Base-by-base conservation (phyloP, 768 basidiomycete genomes). In the Dacryopinax primogenitus region DNA sequence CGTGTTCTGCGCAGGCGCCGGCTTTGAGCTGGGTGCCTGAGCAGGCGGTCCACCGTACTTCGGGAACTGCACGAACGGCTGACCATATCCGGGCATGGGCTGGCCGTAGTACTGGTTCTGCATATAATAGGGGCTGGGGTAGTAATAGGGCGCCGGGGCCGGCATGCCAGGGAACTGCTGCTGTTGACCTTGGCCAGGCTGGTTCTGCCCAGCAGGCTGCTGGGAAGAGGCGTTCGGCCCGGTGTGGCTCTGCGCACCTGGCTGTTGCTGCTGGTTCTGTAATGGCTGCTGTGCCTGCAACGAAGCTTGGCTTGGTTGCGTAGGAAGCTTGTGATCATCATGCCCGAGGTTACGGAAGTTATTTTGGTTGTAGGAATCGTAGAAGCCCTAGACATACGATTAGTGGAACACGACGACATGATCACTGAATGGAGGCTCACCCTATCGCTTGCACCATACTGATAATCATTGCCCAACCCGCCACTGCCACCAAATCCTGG, bases 41-140 rank as follows among this genome's bases (percentile, higher is more conserved):
- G 51, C 30, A 32, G 51, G 51, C 23, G 51, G 51, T 4, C 26
- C 51, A 18, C 51, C 51, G 26, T 58, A 58, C 26, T 58, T 58
- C 4, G 51, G 51, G 26, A 28, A 58, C 51, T 58, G 51, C 51
- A 58, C 51, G 51, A 28, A 58, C 51, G 51, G 51, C 51, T 58
- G 51, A 3, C 51, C 51, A 58, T 58, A 58, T 11, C 51, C 51
- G 32, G 51, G 51, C 51, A 58, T 58, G 13, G 51, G 51, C 51
- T 58, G 51, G 51, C 51, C 51, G 26, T 58, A 58, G 26, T 58
- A 58, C 51, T 58, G 51, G 51, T 58, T 58, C 51, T 58, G 51
- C 51, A 58, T 58, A 30, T 58, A 58, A 18, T 58, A 58, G 4
- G 51, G 51, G 26, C 51, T 58, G 26, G 51, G 51, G 51, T 58